A percentile compares a stretch with the other conserved stretches of the same genome.
These are phyloP conservation scores for Cinnamomum chago DNA, from an alignment of 164 flowering plant genomes.

Conservation along the genomic window DNA sequence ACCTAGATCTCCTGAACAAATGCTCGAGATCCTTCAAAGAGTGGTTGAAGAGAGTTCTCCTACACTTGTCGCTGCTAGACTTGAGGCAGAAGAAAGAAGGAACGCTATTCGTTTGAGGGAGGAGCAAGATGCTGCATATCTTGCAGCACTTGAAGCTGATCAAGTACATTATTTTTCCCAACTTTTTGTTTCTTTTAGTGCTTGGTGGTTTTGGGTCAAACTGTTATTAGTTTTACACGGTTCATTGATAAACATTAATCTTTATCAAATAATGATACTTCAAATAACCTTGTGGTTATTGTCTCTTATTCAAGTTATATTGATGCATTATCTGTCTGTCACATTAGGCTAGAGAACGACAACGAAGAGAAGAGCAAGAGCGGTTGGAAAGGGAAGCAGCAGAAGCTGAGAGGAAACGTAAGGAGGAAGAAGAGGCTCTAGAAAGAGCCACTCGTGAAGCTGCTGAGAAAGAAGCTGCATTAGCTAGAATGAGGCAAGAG, in stretches of 20 bases:
- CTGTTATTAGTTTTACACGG: background rate
- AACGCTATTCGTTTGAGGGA: conserved; percentile 75
- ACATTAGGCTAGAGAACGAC: conserved; percentile 85
- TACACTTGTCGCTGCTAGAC: conserved; percentile 77
- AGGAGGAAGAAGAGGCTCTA: conserved; percentile 91
- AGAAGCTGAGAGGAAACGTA: conserved; percentile 83
- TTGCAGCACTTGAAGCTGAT: conserved; percentile 97
- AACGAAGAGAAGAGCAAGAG: conserved; percentile 85
- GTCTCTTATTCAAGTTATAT: background rate
- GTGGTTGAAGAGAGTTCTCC: conserved; percentile 89
- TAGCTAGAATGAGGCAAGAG: conserved; percentile 69
- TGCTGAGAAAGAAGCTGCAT: conserved; percentile 83
- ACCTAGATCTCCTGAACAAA: conserved; percentile 75
- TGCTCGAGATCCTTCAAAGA: conserved; percentile 70
- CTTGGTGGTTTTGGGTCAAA: background rate
- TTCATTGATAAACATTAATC: background rate
- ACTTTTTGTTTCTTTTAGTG: conserved; percentile 1
- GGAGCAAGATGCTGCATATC: conserved; percentile 98
- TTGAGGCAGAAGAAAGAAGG: conserved; percentile 96
- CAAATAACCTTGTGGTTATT: background rate
- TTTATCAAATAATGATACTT: background rate
- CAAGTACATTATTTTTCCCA: conserved; percentile 48
- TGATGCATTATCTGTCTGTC: background rate
- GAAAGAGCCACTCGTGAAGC: conserved; percentile 85
- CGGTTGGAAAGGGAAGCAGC: conserved; percentile 84